A percentile compares a stretch with the other conserved stretches of the same genome.
phyloP scores from a whole-genome alignment of 805 yeast species.

The Starmerella khaoyaiensis region DNA sequence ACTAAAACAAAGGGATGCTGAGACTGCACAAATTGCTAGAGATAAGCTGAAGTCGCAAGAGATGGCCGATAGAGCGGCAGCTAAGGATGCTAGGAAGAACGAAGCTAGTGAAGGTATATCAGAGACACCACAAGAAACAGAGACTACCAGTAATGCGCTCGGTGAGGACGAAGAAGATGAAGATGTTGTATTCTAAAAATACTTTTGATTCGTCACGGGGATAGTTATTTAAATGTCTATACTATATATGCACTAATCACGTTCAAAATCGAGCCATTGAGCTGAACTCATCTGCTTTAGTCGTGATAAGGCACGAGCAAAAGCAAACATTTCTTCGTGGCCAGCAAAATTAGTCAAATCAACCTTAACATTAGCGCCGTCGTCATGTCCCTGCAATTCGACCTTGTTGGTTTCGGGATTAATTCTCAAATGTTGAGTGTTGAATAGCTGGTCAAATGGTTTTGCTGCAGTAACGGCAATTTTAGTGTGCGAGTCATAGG shows the following conservation, averaged over 20 bases:
- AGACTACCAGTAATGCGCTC: neutral
- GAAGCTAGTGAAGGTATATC: constrained; percentile 33
- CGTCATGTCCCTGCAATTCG: constrained; percentile 26
- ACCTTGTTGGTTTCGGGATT: constrained; percentile 25
- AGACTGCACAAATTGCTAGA: constrained; percentile 18
- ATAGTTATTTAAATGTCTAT: neutral
- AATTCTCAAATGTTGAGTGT: constrained; percentile 45
- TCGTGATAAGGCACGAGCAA: constrained; percentile 86
- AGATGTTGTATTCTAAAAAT: neutral
- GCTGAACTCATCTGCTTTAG: constrained; percentile 86
- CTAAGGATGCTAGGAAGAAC: constrained; percentile 22
- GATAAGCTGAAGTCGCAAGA: constrained; percentile 8
- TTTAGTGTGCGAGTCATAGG: constrained; percentile 79
- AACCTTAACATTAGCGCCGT: constrained; percentile 47
- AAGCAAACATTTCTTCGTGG: constrained; percentile 93
- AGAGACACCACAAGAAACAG: neutral
- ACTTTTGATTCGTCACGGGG: neutral
- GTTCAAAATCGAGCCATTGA: constrained; percentile 46
- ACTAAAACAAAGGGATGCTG: constrained; percentile 65
- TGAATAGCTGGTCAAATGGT: constrained; percentile 71
- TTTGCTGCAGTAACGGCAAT: constrained; percentile 83
- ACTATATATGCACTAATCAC: constrained; percentile 1
- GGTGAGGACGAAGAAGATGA: constrained; percentile 2
- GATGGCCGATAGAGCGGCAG: constrained; percentile 7
- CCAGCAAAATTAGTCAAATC: constrained; percentile 44